A percentile compares a stretch with the other conserved stretches of the same genome.
Evolutionary conservation across 2,329 filamentous ascomycete genomes (phyloP).

Genomic region (Epichloe gansuensis): DNA sequence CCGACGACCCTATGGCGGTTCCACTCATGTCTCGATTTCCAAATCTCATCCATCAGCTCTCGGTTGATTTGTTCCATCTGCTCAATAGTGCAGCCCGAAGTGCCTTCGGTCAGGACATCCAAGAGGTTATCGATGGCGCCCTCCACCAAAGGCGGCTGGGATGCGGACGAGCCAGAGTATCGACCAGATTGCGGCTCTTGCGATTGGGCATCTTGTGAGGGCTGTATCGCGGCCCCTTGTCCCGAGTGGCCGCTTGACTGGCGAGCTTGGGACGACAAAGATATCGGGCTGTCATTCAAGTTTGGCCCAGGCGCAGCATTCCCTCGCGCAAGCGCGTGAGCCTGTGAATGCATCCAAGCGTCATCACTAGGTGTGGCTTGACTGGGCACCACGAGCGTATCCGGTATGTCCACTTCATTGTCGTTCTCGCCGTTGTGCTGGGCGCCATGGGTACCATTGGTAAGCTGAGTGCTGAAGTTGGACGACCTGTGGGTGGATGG

Average conservation of each 20-base stretch:
- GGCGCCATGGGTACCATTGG: slow-evolving; percentile 48
- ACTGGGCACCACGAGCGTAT: slow-evolving; percentile 37
- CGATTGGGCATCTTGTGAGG: slow-evolving; percentile 21
- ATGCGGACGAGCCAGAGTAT: slow-evolving; percentile 25
- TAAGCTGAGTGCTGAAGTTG: slow-evolving; percentile 57
- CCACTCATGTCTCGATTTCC: slow-evolving; percentile 67
- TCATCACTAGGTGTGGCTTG: slow-evolving; percentile 39
- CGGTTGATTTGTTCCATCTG: slow-evolving; percentile 91
- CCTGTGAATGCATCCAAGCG: slow-evolving; percentile 46
- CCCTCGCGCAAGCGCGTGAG: slow-evolving; percentile 33
- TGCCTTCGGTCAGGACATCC: slow-evolving; percentile 48
- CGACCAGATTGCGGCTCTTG: slow-evolving; percentile 9
- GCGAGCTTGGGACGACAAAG: slow-evolving; percentile 21
- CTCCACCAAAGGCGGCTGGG: slow-evolving; percentile 33
- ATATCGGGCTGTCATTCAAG: slow-evolving; percentile 23
- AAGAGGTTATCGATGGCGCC: slow-evolving; percentile 45
- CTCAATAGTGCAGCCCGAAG: slow-evolving; percentile 73
- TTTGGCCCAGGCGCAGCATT: slow-evolving; percentile 16
- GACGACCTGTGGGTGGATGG: slow-evolving; percentile 51
- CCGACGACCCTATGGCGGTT: slow-evolving; percentile 64
- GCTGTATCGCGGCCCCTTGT: slow-evolving; percentile 14
- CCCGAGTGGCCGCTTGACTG: slow-evolving; percentile 20
- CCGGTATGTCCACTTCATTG: slow-evolving; percentile 33
- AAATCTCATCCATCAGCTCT: slow-evolving; percentile 80
- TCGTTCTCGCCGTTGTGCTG: slow-evolving; percentile 22